Percentiles rank a stretch among this genome's conserved stretches.
These are phyloP conservation scores for Colletotrichum gloeosporioides DNA, from an alignment of 2,329 filamentous ascomycete genomes.

Conservation along the genomic window DNA sequence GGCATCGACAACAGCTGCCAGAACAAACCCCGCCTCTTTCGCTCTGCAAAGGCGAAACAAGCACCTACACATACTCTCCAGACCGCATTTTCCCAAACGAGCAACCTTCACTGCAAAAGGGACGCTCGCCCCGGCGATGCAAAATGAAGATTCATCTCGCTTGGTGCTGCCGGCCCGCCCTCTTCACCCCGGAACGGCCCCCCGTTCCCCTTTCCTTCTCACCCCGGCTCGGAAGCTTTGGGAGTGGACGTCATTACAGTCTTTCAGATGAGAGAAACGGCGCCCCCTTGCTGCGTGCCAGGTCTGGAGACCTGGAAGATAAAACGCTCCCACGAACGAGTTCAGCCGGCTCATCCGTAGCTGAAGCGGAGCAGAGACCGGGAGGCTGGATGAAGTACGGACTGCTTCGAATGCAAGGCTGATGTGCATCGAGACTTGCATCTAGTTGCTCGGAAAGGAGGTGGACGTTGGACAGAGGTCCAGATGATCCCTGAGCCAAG, in stretches of 20 bases:
- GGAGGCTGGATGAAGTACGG: not conserved
- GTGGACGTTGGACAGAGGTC: not conserved
- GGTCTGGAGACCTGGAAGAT: not conserved
- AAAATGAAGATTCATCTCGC: not conserved
- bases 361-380: not conserved
- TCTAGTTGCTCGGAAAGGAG: not conserved
- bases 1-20: not conserved
- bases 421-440: not conserved
- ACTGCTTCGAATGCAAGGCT: not conserved
- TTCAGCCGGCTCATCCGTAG: not conserved
- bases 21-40: not conserved
- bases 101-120: not conserved
- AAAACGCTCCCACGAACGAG: not conserved
- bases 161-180: not conserved
- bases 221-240: not conserved
- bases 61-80: not conserved
- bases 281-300: not conserved
- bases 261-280: not conserved
- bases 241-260: not conserved
- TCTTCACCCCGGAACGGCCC: not conserved
- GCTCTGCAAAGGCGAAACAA: not conserved
- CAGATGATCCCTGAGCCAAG: not conserved
- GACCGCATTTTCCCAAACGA: not conserved
- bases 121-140: not conserved
- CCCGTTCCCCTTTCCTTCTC: not conserved